Evolutionary conservation across 192 early-diverging fungal genomes (phyloP).

Genomic region (Endogone sp.): DNA sequence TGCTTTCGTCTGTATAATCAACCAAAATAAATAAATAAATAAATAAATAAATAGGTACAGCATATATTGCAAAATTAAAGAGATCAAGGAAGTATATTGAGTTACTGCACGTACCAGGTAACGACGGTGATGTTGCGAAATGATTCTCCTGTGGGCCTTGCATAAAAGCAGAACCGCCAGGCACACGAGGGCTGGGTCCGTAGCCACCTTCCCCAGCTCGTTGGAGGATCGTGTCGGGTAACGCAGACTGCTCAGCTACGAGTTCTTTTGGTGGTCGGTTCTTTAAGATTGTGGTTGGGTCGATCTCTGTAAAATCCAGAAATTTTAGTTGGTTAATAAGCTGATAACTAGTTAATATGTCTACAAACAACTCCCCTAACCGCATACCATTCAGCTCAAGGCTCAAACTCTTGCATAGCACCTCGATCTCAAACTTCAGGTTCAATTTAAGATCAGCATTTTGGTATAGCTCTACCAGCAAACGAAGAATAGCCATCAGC

Average conservation of each 20-base stretch:
- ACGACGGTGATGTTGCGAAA: background rate
- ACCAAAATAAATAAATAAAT: background rate
- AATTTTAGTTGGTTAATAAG: background rate
- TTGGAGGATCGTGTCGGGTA: background rate
- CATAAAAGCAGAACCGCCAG: background rate
- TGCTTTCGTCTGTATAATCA: background rate
- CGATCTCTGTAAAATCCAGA: constrained; percentile 40
- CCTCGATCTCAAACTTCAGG: constrained; percentile 97
- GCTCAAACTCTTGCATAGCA: constrained; percentile 87
- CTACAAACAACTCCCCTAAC: constrained; percentile 20
- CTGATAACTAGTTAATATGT: background rate
- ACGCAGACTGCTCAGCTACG: constrained; percentile 1
- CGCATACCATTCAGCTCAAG: constrained; percentile 70
- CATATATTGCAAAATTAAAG: background rate
- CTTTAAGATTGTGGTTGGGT: constrained; percentile 61
- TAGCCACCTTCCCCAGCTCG: constrained; percentile 6
- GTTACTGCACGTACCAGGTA: background rate
- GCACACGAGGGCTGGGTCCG: background rate
- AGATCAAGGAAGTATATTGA: background rate
- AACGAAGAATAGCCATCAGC: constrained; percentile 92
- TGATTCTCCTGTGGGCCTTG: background rate
- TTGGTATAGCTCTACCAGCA: constrained; percentile 90
- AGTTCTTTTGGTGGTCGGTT: constrained; percentile 50
- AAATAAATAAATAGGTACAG: background rate
- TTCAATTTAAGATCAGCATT: constrained; percentile 93